Evolutionary conservation across 768 basidiomycete genomes (phyloP), one percentile per base, ranked within the genome.

Genomic region (Mycena vulgaris): DNA sequence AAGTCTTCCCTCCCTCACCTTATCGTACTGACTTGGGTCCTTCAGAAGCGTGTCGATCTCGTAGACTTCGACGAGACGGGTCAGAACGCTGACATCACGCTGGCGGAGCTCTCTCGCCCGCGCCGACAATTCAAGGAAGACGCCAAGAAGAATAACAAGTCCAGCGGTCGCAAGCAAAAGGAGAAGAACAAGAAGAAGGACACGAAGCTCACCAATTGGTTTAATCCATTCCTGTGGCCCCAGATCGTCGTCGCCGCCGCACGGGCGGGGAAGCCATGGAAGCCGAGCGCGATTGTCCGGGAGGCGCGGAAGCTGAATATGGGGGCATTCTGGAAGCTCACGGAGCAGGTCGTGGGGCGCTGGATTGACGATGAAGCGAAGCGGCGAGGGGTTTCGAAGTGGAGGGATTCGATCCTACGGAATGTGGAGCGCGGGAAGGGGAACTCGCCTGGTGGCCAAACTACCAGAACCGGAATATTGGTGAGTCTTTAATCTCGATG

Each of bases 101-200:
- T 72, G 5, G 66, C 70, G 3, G 73, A 74, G 55, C 35, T 40
- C 30, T 71, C 70, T 7, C 73, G 70, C 1, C 73, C 73, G 0
- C 60, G n/a, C 21, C 73, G 73, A 5, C 45, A 65, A 48, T 53
- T 68, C 67, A 62, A 51, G 11, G 67, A 72, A 31, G 49, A 66
- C 23, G 31, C 16, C 2, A 51, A 39, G 14, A 47, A 56, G 30
- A 47, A 62, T 2, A 68, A 68, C 35, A 68, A 56, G 25, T 31
- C 66, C 1, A 28, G 19, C 23, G 70, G 67, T 1, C 71, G 65
- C 25, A 75, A 75, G 55, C 62, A 31, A 19, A 39, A 40, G 13
- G 28, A 19, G 33, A 65, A 63, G 40, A 63, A 68, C 21, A 13
- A 17, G n/a, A 31, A 64, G 52, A 28, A 33, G 19, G 42, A 68